Conservation (phyloP, 306 rosid species). For the Cucumis cinereus region DNA sequence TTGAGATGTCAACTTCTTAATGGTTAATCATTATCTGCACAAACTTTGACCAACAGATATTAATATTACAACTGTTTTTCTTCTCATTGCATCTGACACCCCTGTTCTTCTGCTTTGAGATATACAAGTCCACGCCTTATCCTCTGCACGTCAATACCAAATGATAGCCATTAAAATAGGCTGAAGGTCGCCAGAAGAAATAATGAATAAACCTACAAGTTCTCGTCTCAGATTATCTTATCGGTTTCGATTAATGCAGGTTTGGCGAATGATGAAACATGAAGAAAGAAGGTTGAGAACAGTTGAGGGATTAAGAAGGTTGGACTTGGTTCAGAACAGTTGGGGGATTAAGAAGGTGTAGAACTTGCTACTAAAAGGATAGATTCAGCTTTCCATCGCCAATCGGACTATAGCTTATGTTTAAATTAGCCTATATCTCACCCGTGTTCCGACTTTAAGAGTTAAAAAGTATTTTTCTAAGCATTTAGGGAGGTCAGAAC, state of each 20-base stretch:
- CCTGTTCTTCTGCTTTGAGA: slow-evolving; percentile 54
- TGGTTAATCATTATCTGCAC: slow-evolving; percentile 6
- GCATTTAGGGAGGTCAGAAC: neutral
- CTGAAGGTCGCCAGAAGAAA: neutral
- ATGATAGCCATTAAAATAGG: neutral
- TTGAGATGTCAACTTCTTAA: slow-evolving; percentile 21
- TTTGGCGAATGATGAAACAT: neutral
- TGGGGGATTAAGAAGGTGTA: neutral
- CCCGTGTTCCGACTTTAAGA: neutral
- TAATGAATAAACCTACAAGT: neutral
- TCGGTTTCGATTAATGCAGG: too few species aligned
- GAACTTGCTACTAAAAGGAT: neutral
- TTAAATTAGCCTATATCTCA: neutral
- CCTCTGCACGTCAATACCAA: slow-evolving; percentile 35
- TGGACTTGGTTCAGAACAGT: too few species aligned
- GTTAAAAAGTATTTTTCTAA: too few species aligned
- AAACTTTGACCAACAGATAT: neutral
- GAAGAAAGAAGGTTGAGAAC: neutral
- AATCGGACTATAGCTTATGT: neutral
- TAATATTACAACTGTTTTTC: slow-evolving; percentile 8
- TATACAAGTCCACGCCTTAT: slow-evolving; percentile 56
- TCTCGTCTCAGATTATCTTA: too few species aligned
- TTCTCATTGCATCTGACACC: slow-evolving; percentile 57
- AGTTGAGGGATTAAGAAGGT: neutral
- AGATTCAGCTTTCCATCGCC: too few species aligned